These are phyloP conservation scores for Talaromyces nanjingensis DNA, from an alignment of 495 filamentous ascomycete species.

Conservation along the genomic window DNA sequence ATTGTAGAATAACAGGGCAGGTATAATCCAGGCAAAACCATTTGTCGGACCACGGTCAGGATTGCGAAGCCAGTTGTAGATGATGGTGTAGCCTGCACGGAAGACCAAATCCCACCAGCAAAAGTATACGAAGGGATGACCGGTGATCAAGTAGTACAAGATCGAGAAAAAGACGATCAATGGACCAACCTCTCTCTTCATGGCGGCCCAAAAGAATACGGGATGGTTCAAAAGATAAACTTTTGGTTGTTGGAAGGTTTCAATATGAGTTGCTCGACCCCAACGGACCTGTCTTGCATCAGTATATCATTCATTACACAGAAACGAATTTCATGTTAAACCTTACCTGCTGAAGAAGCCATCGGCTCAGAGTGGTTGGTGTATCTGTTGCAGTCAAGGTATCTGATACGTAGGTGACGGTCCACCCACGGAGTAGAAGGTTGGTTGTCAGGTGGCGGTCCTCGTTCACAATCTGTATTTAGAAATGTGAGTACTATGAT, in stretches of 20 bases:
- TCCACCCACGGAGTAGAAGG: conserved; percentile 27
- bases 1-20: conserved; percentile 24
- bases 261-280: conserved; percentile 26
- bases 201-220: conserved; percentile 27
- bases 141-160: conserved; percentile 23
- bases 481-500: neutral
- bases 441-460: conserved; percentile 29
- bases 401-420: conserved; percentile 25
- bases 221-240: conserved; percentile 25
- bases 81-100: conserved; percentile 19
- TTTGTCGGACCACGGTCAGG: conserved; percentile 17
- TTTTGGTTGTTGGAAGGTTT: conserved; percentile 27
- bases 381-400: conserved; percentile 27
- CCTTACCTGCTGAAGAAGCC: conserved; percentile 26
- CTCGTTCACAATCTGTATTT: conserved; percentile 21
- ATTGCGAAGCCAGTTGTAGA: conserved; percentile 23
- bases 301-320: neutral
- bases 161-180: conserved; percentile 20
- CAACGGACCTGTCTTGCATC: conserved; percentile 14
- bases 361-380: conserved; percentile 23
- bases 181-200: conserved; percentile 23
- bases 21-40: conserved; percentile 18
- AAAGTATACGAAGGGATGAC: conserved; percentile 21
- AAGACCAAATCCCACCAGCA: conserved; percentile 20
- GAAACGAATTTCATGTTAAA: neutral